Evolutionary conservation across 192 early-diverging fungal species (phyloP).

Genomic region (Phlyctochytrium bullatum): DNA sequence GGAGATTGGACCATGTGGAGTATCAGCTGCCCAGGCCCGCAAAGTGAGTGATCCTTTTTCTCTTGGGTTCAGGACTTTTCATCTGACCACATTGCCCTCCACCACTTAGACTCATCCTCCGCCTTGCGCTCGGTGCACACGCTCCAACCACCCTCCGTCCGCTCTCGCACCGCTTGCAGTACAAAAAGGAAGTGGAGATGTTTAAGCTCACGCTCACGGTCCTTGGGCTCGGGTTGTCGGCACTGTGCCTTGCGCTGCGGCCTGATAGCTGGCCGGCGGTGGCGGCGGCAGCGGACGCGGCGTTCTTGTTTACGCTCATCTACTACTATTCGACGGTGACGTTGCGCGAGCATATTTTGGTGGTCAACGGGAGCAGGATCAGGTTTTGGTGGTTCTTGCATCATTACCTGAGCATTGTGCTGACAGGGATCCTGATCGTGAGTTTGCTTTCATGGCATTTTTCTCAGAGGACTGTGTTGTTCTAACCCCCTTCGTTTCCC

Average conservation of each 20-base stretch:
- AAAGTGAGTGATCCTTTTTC: conserved; percentile 22
- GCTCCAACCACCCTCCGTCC: conserved; percentile 42
- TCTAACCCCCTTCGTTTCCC: not conserved
- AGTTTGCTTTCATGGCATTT: conserved; percentile 2
- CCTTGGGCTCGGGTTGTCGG: conserved; percentile 19
- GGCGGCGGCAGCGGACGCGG: conserved; percentile 23
- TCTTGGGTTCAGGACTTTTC: not conserved
- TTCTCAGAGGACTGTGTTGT: conserved; percentile 1
- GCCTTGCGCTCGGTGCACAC: conserved; percentile 35
- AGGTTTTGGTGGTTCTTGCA: conserved; percentile 44
- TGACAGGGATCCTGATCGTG: conserved; percentile 32
- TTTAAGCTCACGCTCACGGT: conserved; percentile 42
- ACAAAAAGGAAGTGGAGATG: conserved; percentile 45
- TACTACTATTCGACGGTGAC: conserved; percentile 47
- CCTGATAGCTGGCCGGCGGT: not conserved
- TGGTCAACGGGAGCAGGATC: conserved; percentile 42
- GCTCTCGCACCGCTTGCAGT: conserved; percentile 31
- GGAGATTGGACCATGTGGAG: conserved; percentile 23
- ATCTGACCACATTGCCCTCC: conserved; percentile 3
- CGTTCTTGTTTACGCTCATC: conserved; percentile 32
- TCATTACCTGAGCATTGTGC: conserved; percentile 38
- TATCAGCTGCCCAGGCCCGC: conserved; percentile 37
- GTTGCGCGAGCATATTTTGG: conserved; percentile 42
- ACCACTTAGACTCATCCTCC: conserved; percentile 33
- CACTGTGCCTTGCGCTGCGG: conserved; percentile 16